These are phyloP conservation scores for Macroventuria anomochaeta DNA, from an alignment of 2,329 filamentous ascomycete species.

Conservation along the genomic window DNA sequence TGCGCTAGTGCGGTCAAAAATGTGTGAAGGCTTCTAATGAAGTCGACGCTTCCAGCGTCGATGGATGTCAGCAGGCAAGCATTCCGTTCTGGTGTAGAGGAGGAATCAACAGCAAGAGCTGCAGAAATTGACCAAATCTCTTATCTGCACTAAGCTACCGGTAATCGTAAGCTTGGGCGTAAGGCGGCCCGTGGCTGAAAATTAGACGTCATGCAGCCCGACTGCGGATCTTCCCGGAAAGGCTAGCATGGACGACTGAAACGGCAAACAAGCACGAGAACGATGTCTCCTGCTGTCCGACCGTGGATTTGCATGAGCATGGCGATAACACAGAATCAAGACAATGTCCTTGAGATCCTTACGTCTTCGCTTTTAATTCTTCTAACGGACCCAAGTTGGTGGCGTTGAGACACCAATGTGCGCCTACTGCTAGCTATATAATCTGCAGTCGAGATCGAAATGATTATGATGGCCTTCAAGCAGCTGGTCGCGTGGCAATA, in stretches of 20 bases:
- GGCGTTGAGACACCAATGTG: too few species aligned
- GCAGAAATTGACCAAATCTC: conserved; percentile 17
- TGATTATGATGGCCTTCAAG: too few species aligned
- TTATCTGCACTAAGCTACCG: conserved; percentile 18
- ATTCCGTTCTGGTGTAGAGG: conserved; percentile 17
- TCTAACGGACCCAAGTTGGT: too few species aligned
- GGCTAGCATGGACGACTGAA: background rate
- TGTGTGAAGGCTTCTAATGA: conserved; percentile 17
- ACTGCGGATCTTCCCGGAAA: background rate
- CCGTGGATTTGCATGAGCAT: too few species aligned
- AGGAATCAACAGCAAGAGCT: conserved; percentile 3
- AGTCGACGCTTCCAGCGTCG: conserved; percentile 30
- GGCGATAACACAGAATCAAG: too few species aligned
- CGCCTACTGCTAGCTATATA: background rate
- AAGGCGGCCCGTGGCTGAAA: conserved; percentile 8
- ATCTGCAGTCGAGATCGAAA: too few species aligned
- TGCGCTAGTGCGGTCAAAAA: conserved; percentile 15
- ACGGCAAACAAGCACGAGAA: conserved; percentile 2
- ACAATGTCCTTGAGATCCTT: too few species aligned
- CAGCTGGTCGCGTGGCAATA: background rate
- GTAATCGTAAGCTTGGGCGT: conserved; percentile 10
- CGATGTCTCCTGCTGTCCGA: background rate
- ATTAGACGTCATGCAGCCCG: conserved; percentile 11
- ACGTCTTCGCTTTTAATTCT: too few species aligned
- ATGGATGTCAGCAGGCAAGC: conserved; percentile 27